phyloP scores from a whole-genome alignment of 805 yeast species.

The Candida suzukii region DNA sequence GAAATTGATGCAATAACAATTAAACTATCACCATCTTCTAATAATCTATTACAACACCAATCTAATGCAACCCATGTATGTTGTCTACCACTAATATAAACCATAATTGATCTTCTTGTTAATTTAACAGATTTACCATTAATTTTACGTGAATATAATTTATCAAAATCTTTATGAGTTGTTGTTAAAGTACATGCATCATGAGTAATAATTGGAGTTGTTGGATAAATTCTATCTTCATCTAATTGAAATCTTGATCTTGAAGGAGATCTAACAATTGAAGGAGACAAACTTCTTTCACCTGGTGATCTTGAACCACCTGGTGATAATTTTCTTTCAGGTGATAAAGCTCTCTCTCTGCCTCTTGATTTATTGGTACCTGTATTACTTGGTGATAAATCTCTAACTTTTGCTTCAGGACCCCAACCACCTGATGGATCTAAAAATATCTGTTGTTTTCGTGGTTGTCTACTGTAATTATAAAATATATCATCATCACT shows the following conservation, averaged over 20 bases:
- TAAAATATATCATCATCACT: constrained; percentile 11
- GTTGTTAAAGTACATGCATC: constrained; percentile 38
- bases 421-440: constrained; percentile 17
- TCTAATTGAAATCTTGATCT: neutral
- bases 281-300: constrained; percentile 20
- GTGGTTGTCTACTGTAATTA: constrained; percentile 5
- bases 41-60: constrained; percentile 49
- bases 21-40: constrained; percentile 61
- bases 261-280: constrained; percentile 2
- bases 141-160: constrained; percentile 33
- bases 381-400: constrained; percentile 10
- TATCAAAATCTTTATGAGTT: constrained; percentile 40
- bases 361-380: constrained; percentile 9
- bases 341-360: constrained; percentile 3
- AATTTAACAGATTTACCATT: constrained; percentile 26
- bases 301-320: constrained; percentile 2
- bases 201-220: constrained; percentile 30
- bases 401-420: constrained; percentile 10
- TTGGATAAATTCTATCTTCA: constrained; percentile 21
- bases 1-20: constrained; percentile 52
- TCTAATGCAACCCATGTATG: constrained; percentile 84
- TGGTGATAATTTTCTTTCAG: constrained; percentile 2
- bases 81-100: constrained; percentile 60
- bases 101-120: constrained; percentile 49
- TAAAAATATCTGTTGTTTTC: neutral